These are phyloP conservation scores for Melampsora larici-populina DNA, from an alignment of 1,284 basidiomycete genomes.

Conservation along the genomic window DNA sequence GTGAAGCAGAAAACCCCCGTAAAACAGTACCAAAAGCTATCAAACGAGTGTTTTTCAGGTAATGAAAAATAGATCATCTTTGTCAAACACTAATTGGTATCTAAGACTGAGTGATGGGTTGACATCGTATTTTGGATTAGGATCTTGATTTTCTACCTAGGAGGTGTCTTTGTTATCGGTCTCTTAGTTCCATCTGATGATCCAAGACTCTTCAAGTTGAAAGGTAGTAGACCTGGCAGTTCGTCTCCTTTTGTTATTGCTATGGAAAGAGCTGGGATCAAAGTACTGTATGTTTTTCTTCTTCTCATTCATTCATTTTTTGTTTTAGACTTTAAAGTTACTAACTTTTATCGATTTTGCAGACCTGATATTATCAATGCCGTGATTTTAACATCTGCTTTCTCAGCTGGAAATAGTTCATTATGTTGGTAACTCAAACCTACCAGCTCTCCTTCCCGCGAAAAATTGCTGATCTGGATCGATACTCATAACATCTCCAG, in stretches of 20 bases:
- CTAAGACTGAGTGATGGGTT: not conserved
- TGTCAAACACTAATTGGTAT: constrained; percentile 21
- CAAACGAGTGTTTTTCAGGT: constrained; percentile 29
- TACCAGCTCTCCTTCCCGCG: not conserved
- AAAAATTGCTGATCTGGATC: not conserved
- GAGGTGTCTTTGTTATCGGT: constrained; percentile 50
- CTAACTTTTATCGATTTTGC: too few species aligned
- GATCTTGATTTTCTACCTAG: constrained; percentile 51
- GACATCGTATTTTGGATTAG: too few species aligned
- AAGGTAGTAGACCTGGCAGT: constrained; percentile 40
- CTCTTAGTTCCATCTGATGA: constrained; percentile 49
- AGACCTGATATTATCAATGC: constrained; percentile 18
- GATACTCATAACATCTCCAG: constrained; percentile 44
- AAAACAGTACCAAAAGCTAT: constrained; percentile 18
- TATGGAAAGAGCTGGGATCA: constrained; percentile 43
- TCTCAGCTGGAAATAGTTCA: constrained; percentile 13
- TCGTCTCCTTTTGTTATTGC: constrained; percentile 50
- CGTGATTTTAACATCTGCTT: constrained; percentile 11
- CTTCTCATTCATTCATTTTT: not conserved
- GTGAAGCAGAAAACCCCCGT: constrained; percentile 18
- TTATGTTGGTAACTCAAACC: not conserved
- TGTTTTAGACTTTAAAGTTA: too few species aligned
- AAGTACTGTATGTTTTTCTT: not conserved
- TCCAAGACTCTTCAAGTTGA: constrained; percentile 44
- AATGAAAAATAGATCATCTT: not conserved